These are phyloP conservation scores for Botrytis byssoidea DNA, from an alignment of 2,329 filamentous ascomycete species.

Conservation along the genomic window DNA sequence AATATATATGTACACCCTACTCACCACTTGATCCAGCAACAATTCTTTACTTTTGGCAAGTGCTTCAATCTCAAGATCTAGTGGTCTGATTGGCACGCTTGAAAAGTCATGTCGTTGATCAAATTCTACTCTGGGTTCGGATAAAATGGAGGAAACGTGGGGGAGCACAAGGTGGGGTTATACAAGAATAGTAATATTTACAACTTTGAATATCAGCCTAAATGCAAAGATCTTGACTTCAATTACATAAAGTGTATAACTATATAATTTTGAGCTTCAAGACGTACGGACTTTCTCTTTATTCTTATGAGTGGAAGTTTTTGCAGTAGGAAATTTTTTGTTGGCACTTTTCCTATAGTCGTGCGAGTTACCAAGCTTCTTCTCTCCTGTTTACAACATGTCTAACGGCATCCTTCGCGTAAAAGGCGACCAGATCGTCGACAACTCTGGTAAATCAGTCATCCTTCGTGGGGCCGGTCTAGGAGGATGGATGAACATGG, in stretches of 20 bases:
- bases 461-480: constrained; percentile 44
- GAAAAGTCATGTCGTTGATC: constrained; percentile 8
- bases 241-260: not conserved
- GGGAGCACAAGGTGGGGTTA: constrained; percentile 8
- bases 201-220: constrained; percentile 15
- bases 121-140: not conserved
- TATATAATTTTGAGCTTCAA: not conserved
- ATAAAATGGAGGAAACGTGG: constrained; percentile 3
- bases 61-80: not conserved
- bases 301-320: not conserved
- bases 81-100: constrained; percentile 3
- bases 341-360: not conserved
- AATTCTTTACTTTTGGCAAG: not conserved
- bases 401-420: constrained; percentile 39
- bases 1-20: not conserved
- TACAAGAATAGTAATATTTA: constrained; percentile 7
- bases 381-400: constrained; percentile 22
- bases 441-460: constrained; percentile 38
- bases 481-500: constrained; percentile 51
- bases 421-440: constrained; percentile 40
- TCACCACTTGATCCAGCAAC: not conserved
- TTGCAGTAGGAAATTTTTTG: not conserved
- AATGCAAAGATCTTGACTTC: constrained; percentile 11
- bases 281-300: not conserved
- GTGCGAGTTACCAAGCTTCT: not conserved